Evolutionary conservation across 176 grass and related monocot species (phyloP), one percentile per base, ranked within the genome.

Genomic region (Leersia perrieri): DNA sequence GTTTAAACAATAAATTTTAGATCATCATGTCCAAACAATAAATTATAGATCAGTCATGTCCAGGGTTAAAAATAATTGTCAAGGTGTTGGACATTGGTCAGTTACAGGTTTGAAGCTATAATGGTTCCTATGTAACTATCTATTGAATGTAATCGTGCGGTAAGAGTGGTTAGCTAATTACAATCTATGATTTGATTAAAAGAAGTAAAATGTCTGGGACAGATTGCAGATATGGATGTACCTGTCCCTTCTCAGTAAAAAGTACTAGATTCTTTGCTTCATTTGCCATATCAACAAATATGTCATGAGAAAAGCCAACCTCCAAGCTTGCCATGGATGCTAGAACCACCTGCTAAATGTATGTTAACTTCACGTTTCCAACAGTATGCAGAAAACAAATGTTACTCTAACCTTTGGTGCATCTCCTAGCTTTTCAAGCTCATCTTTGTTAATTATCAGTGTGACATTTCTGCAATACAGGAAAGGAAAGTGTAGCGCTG

Each of bases 231-330:
- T 13, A 76, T 49, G 63, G 34, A 85, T 42, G 49, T 90, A 98
- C 95, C 92, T 98, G 95, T 63, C 95, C 92, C 67, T 88, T 98
- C 77, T 98, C 92, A 74, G 92, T 94, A 82, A 98, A 98, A 74
- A 98, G 92, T 73, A 98, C 88, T 66, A 94, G 78, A 87, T 98
- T 94, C 84, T 87, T 98, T 72, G 88, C 74, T 61, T 94, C 95
- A 60, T 87, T 80, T 82, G 95, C 92, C 87, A 94, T 90, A 39
- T 98, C 95, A 79, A 94, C 95, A 92, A 98, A 98, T 87, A 98
- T 91, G 74, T 98, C 95, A 92, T 98, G 95, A 78, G 95, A 98
- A 88, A 94, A 98, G 32, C 95, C 92, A 80, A 94, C 95, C 74
- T 94, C 92, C 79, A 98, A 66, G 84, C 95, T 98, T 68, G 92